Conservation (phyloP, 2,329 filamentous ascomycete genomes). For the Emmonsiellopsis sp. region DNA sequence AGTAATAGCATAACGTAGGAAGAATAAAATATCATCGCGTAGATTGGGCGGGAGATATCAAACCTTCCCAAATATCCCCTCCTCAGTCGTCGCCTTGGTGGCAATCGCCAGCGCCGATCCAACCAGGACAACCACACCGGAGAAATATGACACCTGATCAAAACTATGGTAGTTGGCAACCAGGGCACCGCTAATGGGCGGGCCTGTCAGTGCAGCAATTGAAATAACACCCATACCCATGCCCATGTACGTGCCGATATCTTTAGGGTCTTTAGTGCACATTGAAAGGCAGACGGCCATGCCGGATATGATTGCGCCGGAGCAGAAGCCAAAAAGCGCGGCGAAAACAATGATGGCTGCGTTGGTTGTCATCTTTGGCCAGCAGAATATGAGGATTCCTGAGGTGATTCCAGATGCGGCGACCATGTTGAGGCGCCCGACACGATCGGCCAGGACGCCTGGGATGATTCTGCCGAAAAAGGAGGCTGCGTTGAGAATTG, state of each 20-base stretch:
- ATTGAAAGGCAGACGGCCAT: constrained; percentile 9
- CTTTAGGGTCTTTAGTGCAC: constrained; percentile 36
- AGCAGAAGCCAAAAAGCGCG: constrained; percentile 43
- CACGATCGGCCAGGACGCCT: constrained; percentile 46
- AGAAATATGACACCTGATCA: not conserved
- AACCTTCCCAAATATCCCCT: too few relatives aligned
- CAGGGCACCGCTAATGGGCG: constrained; percentile 9
- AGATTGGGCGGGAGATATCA: too few relatives aligned
- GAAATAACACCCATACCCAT: constrained; percentile 21
- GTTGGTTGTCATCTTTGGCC: constrained; percentile 30
- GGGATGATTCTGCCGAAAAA: constrained; percentile 51
- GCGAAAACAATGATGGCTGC: constrained; percentile 32
- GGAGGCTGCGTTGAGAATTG: constrained; percentile 58
- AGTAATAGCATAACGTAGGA: too few relatives aligned
- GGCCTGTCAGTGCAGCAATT: constrained; percentile 6
- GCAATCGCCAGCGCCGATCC: not conserved
- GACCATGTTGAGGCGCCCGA: constrained; percentile 45
- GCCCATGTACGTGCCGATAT: constrained; percentile 50
- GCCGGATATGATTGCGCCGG: constrained; percentile 41
- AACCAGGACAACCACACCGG: not conserved
- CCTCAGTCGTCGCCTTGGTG: too few relatives aligned
- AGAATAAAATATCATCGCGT: too few relatives aligned
- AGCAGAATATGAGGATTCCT: constrained; percentile 34
- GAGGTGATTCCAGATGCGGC: constrained; percentile 34
- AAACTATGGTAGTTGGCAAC: constrained; percentile 13